A percentile compares a stretch with the other conserved stretches of the same genome.
These are phyloP conservation scores for Moesziomyces globuligerus DNA, from an alignment of 1,284 basidiomycete species.

Conservation along the genomic window DNA sequence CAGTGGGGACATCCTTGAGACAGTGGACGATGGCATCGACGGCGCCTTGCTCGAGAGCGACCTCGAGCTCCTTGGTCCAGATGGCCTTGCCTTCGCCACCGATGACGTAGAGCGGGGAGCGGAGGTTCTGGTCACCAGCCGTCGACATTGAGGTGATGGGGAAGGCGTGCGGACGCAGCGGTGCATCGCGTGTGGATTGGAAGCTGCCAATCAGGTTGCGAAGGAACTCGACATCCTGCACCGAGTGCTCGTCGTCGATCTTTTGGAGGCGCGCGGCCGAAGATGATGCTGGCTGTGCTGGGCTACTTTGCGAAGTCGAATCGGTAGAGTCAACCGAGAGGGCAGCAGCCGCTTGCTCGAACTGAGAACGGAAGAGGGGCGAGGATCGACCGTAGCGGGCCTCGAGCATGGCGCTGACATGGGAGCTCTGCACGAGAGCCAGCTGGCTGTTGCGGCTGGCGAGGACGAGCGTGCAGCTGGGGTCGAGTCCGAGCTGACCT, in stretches of 20 bases:
- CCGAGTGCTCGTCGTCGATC: slow-evolving; percentile 23
- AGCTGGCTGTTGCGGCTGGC: slow-evolving; percentile 61
- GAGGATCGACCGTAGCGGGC: slow-evolving; percentile 55
- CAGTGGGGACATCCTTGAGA: slow-evolving; percentile 93
- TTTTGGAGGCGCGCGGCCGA: slow-evolving; percentile 26
- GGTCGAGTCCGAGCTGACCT: slow-evolving; percentile 47
- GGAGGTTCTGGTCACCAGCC: slow-evolving; percentile 90
- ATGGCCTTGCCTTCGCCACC: slow-evolving; percentile 76
- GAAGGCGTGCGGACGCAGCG: slow-evolving; percentile 53
- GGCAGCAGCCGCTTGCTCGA: slow-evolving; percentile 2
- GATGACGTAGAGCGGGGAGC: slow-evolving; percentile 71
- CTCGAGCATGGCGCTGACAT: slow-evolving; percentile 61
- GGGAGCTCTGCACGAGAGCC: slow-evolving; percentile 57
- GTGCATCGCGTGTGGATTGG: slow-evolving; percentile 3
- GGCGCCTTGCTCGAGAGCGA: slow-evolving; percentile 76
- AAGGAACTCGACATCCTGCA: slow-evolving; percentile 24
- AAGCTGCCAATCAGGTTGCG: slow-evolving; percentile 28
- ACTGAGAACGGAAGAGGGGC: slow-evolving; percentile 48
- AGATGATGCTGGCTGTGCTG: slow-evolving; percentile 5
- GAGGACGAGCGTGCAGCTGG: slow-evolving; percentile 56
- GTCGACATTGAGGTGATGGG: slow-evolving; percentile 84
- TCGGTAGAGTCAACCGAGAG: slow-evolving; percentile 2
- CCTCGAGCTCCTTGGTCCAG: slow-evolving; percentile 96
- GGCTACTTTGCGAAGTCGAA: too few relatives aligned
- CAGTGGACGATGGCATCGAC: slow-evolving; percentile 95